Evolutionary conservation across 2,329 filamentous ascomycete species (phyloP).

Genomic region (Aspergillus thermomutatus): DNA sequence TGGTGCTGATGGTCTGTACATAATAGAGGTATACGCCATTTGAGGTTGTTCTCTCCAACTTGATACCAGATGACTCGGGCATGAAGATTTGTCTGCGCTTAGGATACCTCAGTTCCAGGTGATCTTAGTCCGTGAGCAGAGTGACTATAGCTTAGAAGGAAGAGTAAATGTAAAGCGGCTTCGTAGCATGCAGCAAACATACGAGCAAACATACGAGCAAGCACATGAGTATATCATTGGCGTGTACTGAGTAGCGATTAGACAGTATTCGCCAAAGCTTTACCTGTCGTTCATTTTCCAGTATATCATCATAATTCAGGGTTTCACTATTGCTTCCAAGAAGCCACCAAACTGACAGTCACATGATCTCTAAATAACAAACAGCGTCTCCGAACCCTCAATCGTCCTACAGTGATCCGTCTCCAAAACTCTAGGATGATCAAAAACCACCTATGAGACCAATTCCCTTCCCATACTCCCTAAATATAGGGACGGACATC

Average conservation of each 20-base stretch:
- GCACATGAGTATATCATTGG: background rate
- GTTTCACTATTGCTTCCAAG: background rate
- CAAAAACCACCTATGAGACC: constrained; percentile 28
- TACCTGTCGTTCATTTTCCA: background rate
- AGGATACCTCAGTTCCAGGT: background rate
- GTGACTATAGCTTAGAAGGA: background rate
- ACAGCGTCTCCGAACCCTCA: background rate
- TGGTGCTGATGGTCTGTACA: constrained; percentile 21
- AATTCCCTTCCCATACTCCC: constrained; percentile 58
- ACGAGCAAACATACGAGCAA: background rate
- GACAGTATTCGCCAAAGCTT: background rate
- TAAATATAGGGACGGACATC: constrained; percentile 76
- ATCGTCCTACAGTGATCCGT: background rate
- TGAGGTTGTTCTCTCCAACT: constrained; percentile 16
- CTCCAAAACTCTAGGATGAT: background rate
- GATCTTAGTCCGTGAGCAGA: background rate
- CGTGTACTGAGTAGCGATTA: background rate
- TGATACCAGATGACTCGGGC: background rate
- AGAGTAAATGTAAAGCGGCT: background rate
- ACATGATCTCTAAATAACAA: background rate
- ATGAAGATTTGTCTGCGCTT: background rate
- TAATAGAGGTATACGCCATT: constrained; percentile 27
- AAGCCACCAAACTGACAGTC: background rate
- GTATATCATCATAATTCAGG: background rate
- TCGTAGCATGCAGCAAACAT: background rate